A percentile compares a stretch with the other conserved stretches of the same genome.
Conservation (phyloP, 2,329 filamentous ascomycete genomes). For the Trichoderma sp. region DNA sequence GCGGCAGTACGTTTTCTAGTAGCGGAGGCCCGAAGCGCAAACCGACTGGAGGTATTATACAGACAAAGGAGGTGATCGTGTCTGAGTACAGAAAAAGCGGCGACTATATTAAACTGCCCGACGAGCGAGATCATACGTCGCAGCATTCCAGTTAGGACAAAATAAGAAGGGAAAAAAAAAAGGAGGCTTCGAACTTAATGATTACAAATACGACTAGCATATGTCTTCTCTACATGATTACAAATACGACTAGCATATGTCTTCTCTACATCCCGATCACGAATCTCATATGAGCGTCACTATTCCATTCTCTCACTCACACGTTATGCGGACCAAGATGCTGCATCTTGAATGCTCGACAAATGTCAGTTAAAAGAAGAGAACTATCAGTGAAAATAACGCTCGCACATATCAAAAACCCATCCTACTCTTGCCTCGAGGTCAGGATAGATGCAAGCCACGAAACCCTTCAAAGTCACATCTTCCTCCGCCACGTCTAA, state of each 20-base stretch:
- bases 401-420: too few relatives aligned
- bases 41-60: background rate
- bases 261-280: background rate
- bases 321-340: background rate
- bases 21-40: background rate
- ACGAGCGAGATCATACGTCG: conserved; percentile 9
- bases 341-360: background rate
- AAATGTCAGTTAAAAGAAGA: background rate
- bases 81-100: conserved; percentile 10
- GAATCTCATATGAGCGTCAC: background rate
- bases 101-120: conserved; percentile 11
- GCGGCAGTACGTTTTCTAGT: conserved; percentile 3
- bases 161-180: background rate
- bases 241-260: background rate
- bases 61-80: conserved; percentile 14
- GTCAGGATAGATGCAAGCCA: background rate
- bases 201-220: background rate
- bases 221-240: background rate
- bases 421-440: background rate
- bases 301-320: background rate
- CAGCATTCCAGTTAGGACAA: background rate
- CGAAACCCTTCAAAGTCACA: background rate
- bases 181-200: background rate
- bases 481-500: background rate
- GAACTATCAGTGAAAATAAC: background rate